phyloP scores from a whole-genome alignment of 2,329 filamentous ascomycete genomes.

The Grosmannia huntii region DNA sequence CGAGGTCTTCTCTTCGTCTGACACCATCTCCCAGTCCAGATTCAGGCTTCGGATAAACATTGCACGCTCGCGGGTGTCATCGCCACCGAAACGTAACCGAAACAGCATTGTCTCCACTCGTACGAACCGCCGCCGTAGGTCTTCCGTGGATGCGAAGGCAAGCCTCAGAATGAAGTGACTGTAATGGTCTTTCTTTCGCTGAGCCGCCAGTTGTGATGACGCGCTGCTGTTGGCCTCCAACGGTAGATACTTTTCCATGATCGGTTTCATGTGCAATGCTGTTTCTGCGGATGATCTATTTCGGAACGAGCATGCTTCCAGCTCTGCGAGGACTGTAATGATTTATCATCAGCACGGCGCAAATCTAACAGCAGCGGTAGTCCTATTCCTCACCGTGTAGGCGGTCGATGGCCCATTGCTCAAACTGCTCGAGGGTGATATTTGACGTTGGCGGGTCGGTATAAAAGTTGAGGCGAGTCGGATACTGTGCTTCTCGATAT shows the following conservation, averaged over 20 bases:
- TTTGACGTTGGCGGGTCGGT: slow-evolving; percentile 76
- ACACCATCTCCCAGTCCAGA: slow-evolving; percentile 74
- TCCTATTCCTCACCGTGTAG: slow-evolving; percentile 49
- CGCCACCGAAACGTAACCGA: slow-evolving; percentile 64
- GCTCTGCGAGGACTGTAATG: slow-evolving; percentile 59
- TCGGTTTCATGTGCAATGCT: slow-evolving; percentile 65
- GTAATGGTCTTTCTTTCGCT: slow-evolving; percentile 93
- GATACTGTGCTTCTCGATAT: slow-evolving; percentile 69
- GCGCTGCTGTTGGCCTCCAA: slow-evolving; percentile 62
- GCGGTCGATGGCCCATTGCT: slow-evolving; percentile 95
- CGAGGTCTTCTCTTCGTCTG: slow-evolving; percentile 61
- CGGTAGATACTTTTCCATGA: slow-evolving; percentile 78
- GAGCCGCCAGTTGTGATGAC: slow-evolving; percentile 44
- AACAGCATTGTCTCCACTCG: slow-evolving; percentile 86
- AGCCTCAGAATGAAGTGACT: slow-evolving; percentile 93
- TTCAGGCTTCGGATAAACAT: slow-evolving; percentile 66
- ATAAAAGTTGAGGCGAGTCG: slow-evolving; percentile 87
- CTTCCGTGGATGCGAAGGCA: slow-evolving; percentile 84
- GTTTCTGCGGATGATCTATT: slow-evolving; percentile 81
- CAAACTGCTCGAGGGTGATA: slow-evolving; percentile 92
- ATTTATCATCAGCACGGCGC: background rate
- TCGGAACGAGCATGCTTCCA: slow-evolving; percentile 91
- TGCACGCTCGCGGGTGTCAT: slow-evolving; percentile 58
- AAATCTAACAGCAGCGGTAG: background rate
- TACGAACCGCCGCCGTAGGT: slow-evolving; percentile 73